phyloP scores from a whole-genome alignment of 768 basidiomycete genomes.

The Russula foetens region DNA sequence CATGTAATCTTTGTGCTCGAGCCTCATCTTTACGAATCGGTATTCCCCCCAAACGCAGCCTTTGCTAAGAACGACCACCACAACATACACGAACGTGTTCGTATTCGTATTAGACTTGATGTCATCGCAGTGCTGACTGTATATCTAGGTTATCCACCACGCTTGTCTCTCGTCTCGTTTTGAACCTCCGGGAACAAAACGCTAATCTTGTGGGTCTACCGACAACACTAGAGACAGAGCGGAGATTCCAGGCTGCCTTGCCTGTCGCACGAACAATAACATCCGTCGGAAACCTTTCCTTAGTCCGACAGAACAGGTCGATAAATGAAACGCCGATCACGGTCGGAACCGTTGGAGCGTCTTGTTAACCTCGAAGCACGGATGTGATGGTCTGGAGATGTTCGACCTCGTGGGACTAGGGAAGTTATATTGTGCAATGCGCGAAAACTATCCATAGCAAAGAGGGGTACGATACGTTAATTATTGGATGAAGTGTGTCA shows the following conservation, averaged over 20 bases:
- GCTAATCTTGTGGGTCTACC: background rate
- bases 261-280: background rate
- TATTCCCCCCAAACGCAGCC: background rate
- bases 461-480: background rate
- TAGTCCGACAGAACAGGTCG: background rate
- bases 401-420: too few relatives aligned
- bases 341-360: background rate
- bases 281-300: background rate
- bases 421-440: too few relatives aligned
- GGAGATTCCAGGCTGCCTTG: background rate
- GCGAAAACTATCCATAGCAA: background rate
- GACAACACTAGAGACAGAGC: background rate
- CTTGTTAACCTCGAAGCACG: background rate
- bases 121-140: background rate
- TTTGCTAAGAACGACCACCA: background rate
- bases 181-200: constrained; percentile 8
- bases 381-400: background rate
- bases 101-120: background rate
- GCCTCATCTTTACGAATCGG: background rate
- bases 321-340: background rate
- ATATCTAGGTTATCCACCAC: constrained; percentile 3
- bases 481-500: background rate
- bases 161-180: constrained; percentile 11
- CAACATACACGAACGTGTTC: constrained; percentile 10
- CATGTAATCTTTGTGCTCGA: too few relatives aligned